Evolutionary conservation across 2,329 filamentous ascomycete species (phyloP), one percentile per base, ranked within the genome.

Genomic region (Ceratocystis alfenasii): DNA sequence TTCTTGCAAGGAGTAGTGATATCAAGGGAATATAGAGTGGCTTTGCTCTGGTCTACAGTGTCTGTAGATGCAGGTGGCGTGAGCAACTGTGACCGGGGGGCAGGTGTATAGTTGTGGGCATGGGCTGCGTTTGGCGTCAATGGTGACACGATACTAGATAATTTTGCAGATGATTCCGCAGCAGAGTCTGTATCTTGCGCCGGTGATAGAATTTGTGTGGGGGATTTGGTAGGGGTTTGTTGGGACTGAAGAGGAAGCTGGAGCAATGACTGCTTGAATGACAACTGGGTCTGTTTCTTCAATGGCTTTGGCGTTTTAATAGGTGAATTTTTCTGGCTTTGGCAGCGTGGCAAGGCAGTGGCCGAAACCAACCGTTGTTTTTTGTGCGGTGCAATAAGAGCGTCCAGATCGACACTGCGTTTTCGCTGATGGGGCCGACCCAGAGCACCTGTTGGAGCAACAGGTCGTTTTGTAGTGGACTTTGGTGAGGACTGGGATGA

Each of bases 381-480:
- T 33, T 57, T 66, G 28, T 59, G 65, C 30, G 65, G 61, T 44
- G 57, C 65, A 20, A 60, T 64, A 8, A 66, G 50, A 15, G 65
- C 65, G 48, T 60, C 65, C 44, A 66, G 30, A 28, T 66, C 65
- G 15, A 66, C 65, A 48, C 65, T 63, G 28, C 65, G 65, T 25
- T 63, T 66, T 45, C 55, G 60, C 53, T 66, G 65, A 25, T 59
- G 46, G 12, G 65, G 61, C 45, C 62, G 28, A 36, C 22, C 30
- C 10, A 63, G 20, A 15, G 53, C 36, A 17, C 7, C 28, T 10
- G 53, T 46, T n/a, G 22, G 17, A 36, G 41, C 17, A 22, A 30
- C 36, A 41, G 50, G 48, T 5, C 20, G 17, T 22, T 33, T 59
- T 48, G 33, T 36, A 12, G 36, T 41, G 20, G 62, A 5, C 17